Evolutionary conservation across 192 early-diverging fungal genomes (phyloP).

Genomic region (Coemansia sp.): DNA sequence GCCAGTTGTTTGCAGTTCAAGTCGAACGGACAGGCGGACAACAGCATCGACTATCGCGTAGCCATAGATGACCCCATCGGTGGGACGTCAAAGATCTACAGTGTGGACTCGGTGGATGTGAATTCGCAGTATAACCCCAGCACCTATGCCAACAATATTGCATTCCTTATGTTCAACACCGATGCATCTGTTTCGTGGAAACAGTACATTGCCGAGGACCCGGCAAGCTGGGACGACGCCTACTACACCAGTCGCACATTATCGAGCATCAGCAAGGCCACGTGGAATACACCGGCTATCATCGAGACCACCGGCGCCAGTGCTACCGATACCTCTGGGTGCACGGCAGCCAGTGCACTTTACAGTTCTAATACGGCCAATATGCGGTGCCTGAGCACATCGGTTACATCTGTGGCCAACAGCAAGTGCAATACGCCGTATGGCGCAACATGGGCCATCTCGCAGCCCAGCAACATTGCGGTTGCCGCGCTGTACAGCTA

Average conservation of each 20-base stretch:
- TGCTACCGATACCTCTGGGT: constrained; percentile 13
- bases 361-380: constrained; percentile 35
- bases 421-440: constrained; percentile 38
- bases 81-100: constrained; percentile 6
- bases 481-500: constrained; percentile 45
- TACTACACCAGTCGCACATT: constrained; percentile 32
- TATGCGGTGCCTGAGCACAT: constrained; percentile 29
- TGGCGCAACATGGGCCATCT: constrained; percentile 35
- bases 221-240: constrained; percentile 21
- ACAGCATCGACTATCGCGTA: constrained; percentile 30
- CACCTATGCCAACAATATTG: constrained; percentile 49
- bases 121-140: constrained; percentile 38
- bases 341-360: constrained; percentile 31
- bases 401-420: constrained; percentile 31
- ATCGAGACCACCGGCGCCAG: constrained; percentile 2
- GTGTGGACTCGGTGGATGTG: constrained; percentile 27
- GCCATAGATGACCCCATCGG: constrained; percentile 15
- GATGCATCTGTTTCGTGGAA: constrained; percentile 13
- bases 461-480: constrained; percentile 38
- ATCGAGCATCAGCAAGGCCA: constrained; percentile 15
- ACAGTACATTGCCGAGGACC: constrained; percentile 22
- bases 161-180: constrained; percentile 26
- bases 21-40: constrained; percentile 24
- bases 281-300: constrained; percentile 21
- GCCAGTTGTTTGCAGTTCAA: constrained; percentile 41